Conservation (phyloP, 2,329 filamentous ascomycete genomes). For the Teratosphaeria nubilosa region DNA sequence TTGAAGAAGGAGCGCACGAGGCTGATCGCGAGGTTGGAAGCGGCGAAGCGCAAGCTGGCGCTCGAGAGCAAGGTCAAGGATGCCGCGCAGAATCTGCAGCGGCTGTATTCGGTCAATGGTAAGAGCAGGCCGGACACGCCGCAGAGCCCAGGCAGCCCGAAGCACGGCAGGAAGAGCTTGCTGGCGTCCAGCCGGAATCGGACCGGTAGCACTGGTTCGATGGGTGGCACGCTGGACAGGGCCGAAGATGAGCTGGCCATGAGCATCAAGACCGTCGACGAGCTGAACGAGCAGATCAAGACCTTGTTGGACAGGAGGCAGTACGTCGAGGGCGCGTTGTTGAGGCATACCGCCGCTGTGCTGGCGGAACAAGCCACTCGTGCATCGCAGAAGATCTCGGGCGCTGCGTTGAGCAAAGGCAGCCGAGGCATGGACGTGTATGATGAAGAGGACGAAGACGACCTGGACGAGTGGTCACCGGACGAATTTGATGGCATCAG, state of each 20-base stretch:
- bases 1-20: constrained; percentile 77
- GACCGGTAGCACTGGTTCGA: constrained; percentile 33
- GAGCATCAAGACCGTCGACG: constrained; percentile 74
- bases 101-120: constrained; percentile 58
- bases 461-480: constrained; percentile 15
- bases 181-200: constrained; percentile 14
- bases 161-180: constrained; percentile 43
- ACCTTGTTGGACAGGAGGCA: constrained; percentile 66
- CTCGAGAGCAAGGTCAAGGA: constrained; percentile 92
- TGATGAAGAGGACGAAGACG: constrained; percentile 11
- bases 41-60: constrained; percentile 69
- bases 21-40: constrained; percentile 67
- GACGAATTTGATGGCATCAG: constrained; percentile 46
- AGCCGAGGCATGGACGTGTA: neutral
- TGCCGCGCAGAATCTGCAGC: constrained; percentile 76
- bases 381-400: constrained; percentile 6
- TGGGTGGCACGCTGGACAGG: constrained; percentile 32
- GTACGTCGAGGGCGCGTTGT: constrained; percentile 61
- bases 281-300: constrained; percentile 71
- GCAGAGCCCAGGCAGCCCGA: constrained; percentile 39
- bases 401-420: constrained; percentile 2
- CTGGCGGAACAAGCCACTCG: constrained; percentile 60
- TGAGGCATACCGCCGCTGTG: constrained; percentile 88
- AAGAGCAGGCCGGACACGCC: constrained; percentile 34
- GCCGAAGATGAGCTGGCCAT: constrained; percentile 65